Evolutionary conservation across 106 monocot genomes (phyloP).

Genomic region (Dendrobium catenatum): DNA sequence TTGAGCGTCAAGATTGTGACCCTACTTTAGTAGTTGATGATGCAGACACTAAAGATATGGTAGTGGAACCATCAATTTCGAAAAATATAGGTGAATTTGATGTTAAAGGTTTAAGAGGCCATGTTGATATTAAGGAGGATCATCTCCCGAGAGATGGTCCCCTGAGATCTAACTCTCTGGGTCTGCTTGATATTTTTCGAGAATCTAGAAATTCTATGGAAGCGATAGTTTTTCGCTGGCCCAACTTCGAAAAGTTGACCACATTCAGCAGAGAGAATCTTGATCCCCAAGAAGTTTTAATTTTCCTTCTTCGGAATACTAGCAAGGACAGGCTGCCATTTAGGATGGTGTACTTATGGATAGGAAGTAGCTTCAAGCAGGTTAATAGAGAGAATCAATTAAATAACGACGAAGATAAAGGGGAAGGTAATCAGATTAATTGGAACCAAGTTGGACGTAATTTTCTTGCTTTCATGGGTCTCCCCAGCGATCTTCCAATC

Average conservation of each 20-base stretch:
- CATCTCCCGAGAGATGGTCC: neutral
- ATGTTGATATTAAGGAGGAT: neutral
- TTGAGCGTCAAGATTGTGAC: constrained; percentile 11
- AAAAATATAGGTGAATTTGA: constrained; percentile 2
- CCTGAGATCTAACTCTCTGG: constrained; percentile 3
- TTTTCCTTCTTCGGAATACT: constrained; percentile 37
- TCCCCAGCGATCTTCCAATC: constrained; percentile 39
- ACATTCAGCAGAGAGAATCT: constrained; percentile 34
- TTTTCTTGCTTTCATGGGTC: constrained; percentile 49
- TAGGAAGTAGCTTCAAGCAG: constrained; percentile 39
- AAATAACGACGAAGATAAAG: constrained; percentile 8
- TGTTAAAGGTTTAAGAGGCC: constrained; percentile 9
- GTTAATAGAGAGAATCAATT: constrained; percentile 8
- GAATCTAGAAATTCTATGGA: neutral
- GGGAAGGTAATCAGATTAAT: constrained; percentile 24
- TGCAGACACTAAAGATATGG: constrained; percentile 3
- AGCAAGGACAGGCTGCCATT: constrained; percentile 7
- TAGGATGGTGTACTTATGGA: constrained; percentile 47
- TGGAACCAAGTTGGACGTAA: constrained; percentile 47
- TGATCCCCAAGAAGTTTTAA: constrained; percentile 41
- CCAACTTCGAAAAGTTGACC: constrained; percentile 36
- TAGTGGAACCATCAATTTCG: neutral
- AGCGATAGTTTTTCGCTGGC: constrained; percentile 43
- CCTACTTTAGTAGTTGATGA: neutral
- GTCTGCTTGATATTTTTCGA: constrained; percentile 3